Conservation (phyloP, 495 filamentous ascomycete genomes). For the Hyphodiscus hymeniophilus region DNA sequence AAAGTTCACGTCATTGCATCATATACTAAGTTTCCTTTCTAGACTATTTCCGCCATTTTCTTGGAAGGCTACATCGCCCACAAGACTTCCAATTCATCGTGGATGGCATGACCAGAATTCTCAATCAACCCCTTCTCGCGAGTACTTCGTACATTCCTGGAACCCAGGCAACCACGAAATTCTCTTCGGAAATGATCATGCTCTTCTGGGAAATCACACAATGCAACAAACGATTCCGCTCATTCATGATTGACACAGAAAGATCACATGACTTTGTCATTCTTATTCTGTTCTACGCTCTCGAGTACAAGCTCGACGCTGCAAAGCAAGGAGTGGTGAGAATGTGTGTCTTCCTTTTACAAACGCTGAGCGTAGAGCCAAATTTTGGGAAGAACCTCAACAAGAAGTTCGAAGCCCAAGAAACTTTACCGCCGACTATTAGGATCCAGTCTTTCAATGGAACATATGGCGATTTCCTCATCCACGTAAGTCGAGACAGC, state of each 20-base stretch:
- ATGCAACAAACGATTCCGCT: constrained; percentile 95
- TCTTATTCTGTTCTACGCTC: constrained; percentile 83
- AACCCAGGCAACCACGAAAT: constrained; percentile 70
- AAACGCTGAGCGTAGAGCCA: constrained; percentile 88
- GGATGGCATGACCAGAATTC: constrained; percentile 87
- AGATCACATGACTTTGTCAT: constrained; percentile 89
- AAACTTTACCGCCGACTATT: constrained; percentile 74
- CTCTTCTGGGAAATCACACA: constrained; percentile 97
- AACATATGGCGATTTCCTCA: constrained; percentile 87
- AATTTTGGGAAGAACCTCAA: constrained; percentile 89
- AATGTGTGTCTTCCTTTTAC: constrained; percentile 94
- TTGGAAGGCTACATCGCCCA: constrained; percentile 82
- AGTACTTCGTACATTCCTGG: constrained; percentile 85
- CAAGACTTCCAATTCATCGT: constrained; percentile 98
- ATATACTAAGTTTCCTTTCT: background rate
- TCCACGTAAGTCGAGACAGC: constrained; percentile 58
- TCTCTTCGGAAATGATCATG: constrained; percentile 94
- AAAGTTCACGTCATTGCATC: background rate
- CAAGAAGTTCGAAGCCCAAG: constrained; percentile 80
- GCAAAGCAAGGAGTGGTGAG: constrained; percentile 87
- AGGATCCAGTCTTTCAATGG: constrained; percentile 78
- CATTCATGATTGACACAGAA: constrained; percentile 95
- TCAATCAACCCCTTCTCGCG: constrained; percentile 88
- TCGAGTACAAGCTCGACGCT: constrained; percentile 76
- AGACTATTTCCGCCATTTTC: constrained; percentile 29